These are phyloP conservation scores for Rhodotorula mucilaginosa DNA, from an alignment of 1,284 basidiomycete genomes.

Conservation along the genomic window DNA sequence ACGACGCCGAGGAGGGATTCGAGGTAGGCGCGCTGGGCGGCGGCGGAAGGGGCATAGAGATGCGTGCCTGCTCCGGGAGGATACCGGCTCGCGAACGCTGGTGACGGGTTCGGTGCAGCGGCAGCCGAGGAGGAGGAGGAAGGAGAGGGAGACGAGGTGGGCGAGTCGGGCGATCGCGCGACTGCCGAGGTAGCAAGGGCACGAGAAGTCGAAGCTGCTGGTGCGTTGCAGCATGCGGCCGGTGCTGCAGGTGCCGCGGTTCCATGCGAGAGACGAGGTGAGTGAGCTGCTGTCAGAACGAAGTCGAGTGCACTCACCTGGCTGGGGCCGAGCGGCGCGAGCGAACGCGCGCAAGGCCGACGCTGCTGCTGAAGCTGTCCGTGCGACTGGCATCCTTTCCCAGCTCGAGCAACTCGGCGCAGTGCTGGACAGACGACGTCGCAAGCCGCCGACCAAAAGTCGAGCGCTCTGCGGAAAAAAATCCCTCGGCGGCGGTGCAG, in stretches of 20 bases:
- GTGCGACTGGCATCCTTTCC: constrained; percentile 5
- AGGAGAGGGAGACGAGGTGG: not conserved
- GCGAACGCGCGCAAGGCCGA: constrained; percentile 4
- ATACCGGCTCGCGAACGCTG: not conserved
- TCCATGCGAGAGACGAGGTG: not conserved
- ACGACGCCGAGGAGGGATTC: constrained; percentile 10
- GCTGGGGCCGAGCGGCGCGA: constrained; percentile 2
- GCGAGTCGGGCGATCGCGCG: not conserved
- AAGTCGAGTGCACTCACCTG: not conserved
- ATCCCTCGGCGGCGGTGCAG: too few relatives aligned
- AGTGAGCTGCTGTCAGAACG: not conserved
- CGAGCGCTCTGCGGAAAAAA: not conserved
- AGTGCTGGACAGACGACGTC: not conserved
- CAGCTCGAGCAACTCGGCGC: not conserved
- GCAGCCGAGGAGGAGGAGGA: constrained; percentile 1
- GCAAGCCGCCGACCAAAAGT: not conserved
- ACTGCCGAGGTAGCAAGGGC: not conserved
- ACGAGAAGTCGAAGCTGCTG: not conserved
- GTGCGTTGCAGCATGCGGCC: not conserved
- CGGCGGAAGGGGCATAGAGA: constrained; percentile 17
- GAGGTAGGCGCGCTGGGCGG: constrained; percentile 7
- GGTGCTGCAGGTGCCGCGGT: too few relatives aligned
- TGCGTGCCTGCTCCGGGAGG: not conserved
- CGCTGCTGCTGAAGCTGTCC: constrained; percentile 1
- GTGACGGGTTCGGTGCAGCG: too few relatives aligned